Conservation (phyloP, 441 rosid species). For the Brassica balearica region DNA sequence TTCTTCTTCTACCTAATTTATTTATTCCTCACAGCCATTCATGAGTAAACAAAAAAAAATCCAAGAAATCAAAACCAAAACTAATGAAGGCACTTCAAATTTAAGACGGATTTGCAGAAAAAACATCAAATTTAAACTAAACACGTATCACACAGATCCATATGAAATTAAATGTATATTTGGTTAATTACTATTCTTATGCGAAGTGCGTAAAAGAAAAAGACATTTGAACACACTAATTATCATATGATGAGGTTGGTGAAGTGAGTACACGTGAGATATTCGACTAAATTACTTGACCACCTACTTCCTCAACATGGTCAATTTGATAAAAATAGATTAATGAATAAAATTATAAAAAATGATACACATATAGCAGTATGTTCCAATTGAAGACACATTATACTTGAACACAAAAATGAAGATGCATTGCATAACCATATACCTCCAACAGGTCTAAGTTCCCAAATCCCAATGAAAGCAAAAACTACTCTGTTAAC, state of each 20-base stretch:
- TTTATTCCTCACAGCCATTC: neutral
- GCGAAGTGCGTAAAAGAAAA: neutral
- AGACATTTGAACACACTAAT: neutral
- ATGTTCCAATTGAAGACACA: too few species aligned
- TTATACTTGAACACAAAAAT: neutral
- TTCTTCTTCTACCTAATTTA: neutral
- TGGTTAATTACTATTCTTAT: neutral
- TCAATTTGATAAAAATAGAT: neutral
- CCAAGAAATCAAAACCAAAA: neutral
- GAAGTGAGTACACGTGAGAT: slow-evolving; percentile 31
- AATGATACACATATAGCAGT: slow-evolving; percentile 11
- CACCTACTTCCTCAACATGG: slow-evolving; percentile 15
- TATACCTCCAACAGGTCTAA: slow-evolving; percentile 5
- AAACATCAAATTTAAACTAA: neutral
- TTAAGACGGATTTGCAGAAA: neutral
- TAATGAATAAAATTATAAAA: neutral
- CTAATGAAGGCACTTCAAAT: neutral
- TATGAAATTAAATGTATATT: neutral
- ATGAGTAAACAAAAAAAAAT: neutral
- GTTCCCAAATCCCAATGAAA: slow-evolving; percentile 19
- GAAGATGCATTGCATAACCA: neutral
- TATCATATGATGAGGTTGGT: slow-evolving; percentile 27
- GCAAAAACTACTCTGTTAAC: neutral
- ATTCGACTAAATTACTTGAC: slow-evolving; percentile 15
- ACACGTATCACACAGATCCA: neutral